Conservation (phyloP, 2,329 filamentous ascomycete genomes). For the Talaromyces rugulosus region DNA sequence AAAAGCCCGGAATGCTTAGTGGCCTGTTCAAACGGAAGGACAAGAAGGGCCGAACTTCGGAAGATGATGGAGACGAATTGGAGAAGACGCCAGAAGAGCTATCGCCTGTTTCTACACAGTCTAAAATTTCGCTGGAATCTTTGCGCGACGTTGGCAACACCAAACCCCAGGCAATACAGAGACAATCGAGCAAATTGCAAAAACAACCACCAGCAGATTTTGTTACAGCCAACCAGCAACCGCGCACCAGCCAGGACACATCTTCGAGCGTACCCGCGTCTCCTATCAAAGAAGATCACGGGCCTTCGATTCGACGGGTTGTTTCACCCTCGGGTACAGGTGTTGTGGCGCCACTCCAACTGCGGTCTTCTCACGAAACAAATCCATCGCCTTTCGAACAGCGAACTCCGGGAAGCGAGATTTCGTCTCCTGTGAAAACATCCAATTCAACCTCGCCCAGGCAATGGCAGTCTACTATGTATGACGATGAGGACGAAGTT, state of each 20-base stretch:
- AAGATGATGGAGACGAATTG: slow-evolving; percentile 43
- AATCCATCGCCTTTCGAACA: slow-evolving; percentile 14
- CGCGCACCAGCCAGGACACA: slow-evolving; percentile 19
- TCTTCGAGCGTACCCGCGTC: slow-evolving; percentile 19
- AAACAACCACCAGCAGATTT: slow-evolving; percentile 55
- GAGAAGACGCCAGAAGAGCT: slow-evolving; percentile 62
- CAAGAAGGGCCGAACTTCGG: slow-evolving; percentile 51
- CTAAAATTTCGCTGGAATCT: slow-evolving; percentile 43
- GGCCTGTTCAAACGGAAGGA: slow-evolving; percentile 65
- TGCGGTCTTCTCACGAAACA: slow-evolving; percentile 16
- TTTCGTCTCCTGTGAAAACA: slow-evolving; percentile 11
- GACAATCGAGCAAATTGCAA: slow-evolving; percentile 64
- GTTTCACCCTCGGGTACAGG: slow-evolving; percentile 26
- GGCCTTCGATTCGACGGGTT: slow-evolving; percentile 33
- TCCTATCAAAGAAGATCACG: slow-evolving; percentile 19
- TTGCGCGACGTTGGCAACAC: slow-evolving; percentile 32
- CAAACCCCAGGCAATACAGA: slow-evolving; percentile 43
- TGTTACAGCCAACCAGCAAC: slow-evolving; percentile 36
- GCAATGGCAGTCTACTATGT: slow-evolving; percentile 1
- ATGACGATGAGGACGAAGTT: slow-evolving; percentile 2
- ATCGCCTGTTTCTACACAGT: slow-evolving; percentile 41
- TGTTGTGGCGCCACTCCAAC: slow-evolving; percentile 17
- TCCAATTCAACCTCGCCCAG: slow-evolving; percentile 1
- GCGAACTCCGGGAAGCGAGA: not conserved
- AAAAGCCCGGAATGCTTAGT: slow-evolving; percentile 68